Percentiles rank a stretch among this genome's conserved stretches.
These are phyloP conservation scores for Reutealis trisperma DNA, from an alignment of 345 rosid genomes.

Conservation along the genomic window DNA sequence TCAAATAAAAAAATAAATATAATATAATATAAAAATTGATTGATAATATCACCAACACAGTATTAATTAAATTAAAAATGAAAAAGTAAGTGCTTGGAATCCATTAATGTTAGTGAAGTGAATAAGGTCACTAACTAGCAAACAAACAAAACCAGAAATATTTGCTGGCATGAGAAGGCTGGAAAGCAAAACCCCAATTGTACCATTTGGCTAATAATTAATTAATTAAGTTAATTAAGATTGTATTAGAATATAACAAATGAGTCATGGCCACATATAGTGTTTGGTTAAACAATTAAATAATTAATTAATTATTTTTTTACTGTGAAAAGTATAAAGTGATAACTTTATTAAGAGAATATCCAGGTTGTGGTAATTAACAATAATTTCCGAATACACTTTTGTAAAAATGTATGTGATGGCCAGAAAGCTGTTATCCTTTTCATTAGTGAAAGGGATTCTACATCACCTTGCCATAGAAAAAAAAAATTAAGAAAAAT, in stretches of 20 bases:
- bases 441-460: too few relatives aligned
- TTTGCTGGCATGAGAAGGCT: not conserved
- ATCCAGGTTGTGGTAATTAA: not conserved
- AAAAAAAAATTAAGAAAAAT: too few relatives aligned
- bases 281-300: not conserved
- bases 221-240: not conserved
- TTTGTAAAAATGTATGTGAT: too few relatives aligned
- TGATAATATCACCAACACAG: too few relatives aligned
- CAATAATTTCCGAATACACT: too few relatives aligned
- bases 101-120: not conserved
- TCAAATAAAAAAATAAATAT: too few relatives aligned
- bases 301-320: too few relatives aligned
- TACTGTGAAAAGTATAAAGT: not conserved
- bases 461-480: too few relatives aligned
- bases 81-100: not conserved
- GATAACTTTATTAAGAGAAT: not conserved
- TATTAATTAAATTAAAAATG: not conserved
- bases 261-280: not conserved
- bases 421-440: too few relatives aligned
- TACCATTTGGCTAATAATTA: not conserved
- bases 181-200: conserved; percentile 3
- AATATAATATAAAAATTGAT: too few relatives aligned
- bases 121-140: not conserved
- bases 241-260: not conserved
- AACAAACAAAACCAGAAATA: conserved; percentile 1